Base-by-base conservation (phyloP, 352 stramenopile species). In the Phytopythium boreale region DNA sequence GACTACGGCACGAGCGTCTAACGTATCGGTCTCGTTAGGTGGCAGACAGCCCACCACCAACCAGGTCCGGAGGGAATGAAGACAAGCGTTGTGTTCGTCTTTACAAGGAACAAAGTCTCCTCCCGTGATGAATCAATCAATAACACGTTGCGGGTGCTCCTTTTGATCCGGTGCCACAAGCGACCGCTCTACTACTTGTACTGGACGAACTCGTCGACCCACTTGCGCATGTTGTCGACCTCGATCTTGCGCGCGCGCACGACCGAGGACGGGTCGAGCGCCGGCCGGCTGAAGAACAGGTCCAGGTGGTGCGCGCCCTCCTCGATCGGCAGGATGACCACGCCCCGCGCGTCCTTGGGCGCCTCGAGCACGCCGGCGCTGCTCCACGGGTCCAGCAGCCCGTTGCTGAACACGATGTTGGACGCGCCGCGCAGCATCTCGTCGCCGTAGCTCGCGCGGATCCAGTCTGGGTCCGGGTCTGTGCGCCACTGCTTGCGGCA, bases 351-450 rank as follows among this genome's bases (percentile, higher is more conserved):
- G 53, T 74, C 72, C 22, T 77, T 67, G 2, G 82, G 82, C 22
- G 79, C 69, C 7, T 78, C 58, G 29, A 84, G 80, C 19, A 98
- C 91, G 20, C 94, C 95, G 8, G 82, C 93, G 39, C 85, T 87
- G 67, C 78, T 90, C 96, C 96, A 99, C 7, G 96, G 96, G 64
- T 99, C 96, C 7, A 97, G 70, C 19, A 95, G 70, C 17, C 96
- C 96, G 71, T 98, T 98, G 58, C 89, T 97, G 59, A 98, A 98
- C 19, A 99, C 87, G 60, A 99, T 98, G 63, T 98, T 98, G 36
- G 92, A 97, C 26, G 79, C 80, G 9, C 65, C 76, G 2, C 75
- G 69, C 34, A 96, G 60, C 43, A 74, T 55, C 20, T 65, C 69
- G 53, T 93, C 87, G 31, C 89, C 89, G 61, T 94, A 96, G 56